These are phyloP conservation scores for Pleurotus giganteus DNA, from an alignment of 768 basidiomycete species.

Conservation along the genomic window DNA sequence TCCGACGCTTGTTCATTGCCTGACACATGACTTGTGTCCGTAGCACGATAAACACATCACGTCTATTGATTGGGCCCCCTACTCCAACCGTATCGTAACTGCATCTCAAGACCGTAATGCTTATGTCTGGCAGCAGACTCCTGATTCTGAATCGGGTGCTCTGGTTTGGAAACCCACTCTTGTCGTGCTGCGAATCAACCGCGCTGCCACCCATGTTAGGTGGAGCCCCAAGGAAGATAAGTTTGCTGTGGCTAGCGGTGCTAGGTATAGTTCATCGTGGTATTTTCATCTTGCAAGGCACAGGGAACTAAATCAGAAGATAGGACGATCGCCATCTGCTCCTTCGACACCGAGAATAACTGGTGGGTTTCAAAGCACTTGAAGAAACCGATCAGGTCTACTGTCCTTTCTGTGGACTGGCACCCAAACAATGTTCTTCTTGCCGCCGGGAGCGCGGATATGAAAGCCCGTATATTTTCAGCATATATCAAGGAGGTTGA, in stretches of 20 bases:
- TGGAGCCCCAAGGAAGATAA: conserved; percentile 99
- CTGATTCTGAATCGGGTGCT: conserved; percentile 69
- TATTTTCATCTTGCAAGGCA: neutral
- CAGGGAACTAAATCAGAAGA: conserved; percentile 2
- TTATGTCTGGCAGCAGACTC: conserved; percentile 92
- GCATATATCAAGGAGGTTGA: conserved; percentile 99
- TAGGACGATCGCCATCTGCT: conserved; percentile 94
- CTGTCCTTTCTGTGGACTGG: conserved; percentile 94
- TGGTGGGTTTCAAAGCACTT: conserved; percentile 99
- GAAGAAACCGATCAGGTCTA: conserved; percentile 97
- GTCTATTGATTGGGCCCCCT: conserved; percentile 97
- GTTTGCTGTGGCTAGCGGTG: conserved; percentile 97
- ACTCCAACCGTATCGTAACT: conserved; percentile 96
- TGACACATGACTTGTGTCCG: neutral
- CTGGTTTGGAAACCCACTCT: conserved; percentile 92
- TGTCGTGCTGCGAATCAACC: conserved; percentile 92
- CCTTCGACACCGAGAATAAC: conserved; percentile 95
- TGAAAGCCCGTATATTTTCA: conserved; percentile 96
- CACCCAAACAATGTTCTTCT: conserved; percentile 98
- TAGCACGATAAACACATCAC: conserved; percentile 98
- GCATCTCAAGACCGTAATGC: conserved; percentile 99
- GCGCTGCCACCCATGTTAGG: conserved; percentile 91
- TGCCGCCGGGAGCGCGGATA: conserved; percentile 95
- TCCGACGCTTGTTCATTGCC: neutral
- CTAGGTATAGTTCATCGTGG: conserved; percentile 53